phyloP scores from a whole-genome alignment of 805 yeast species.

The Ogataea glucozyma region DNA sequence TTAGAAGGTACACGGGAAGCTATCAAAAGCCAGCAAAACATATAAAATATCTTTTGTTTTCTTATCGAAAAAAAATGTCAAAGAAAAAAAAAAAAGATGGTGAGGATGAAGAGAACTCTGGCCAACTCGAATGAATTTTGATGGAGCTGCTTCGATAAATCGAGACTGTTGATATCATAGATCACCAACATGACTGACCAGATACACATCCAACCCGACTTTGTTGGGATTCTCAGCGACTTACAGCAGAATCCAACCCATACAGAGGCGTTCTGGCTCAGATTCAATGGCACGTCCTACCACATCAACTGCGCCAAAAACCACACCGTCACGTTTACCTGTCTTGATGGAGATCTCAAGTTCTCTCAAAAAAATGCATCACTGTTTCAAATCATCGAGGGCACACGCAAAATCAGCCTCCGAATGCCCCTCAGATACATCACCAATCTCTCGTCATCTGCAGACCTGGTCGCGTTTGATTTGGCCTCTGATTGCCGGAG shows the following conservation, averaged over 20 bases:
- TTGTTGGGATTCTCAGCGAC: conserved; percentile 20
- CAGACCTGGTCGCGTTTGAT: conserved; percentile 9
- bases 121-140: neutral
- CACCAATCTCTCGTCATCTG: neutral
- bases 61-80: too few relatives aligned
- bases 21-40: too few relatives aligned
- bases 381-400: neutral
- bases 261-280: conserved; percentile 19
- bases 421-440: conserved; percentile 4
- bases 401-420: neutral
- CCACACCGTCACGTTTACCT: neutral
- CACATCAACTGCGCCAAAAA: conserved; percentile 5
- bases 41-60: too few relatives aligned
- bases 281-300: conserved; percentile 11
- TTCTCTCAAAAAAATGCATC: conserved; percentile 1
- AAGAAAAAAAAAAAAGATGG: neutral
- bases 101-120: neutral
- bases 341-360: conserved; percentile 3
- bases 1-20: too few relatives aligned
- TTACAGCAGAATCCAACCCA: conserved; percentile 10
- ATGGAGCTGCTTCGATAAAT: too few relatives aligned
- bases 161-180: too few relatives aligned
- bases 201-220: conserved; percentile 22
- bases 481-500: conserved; percentile 12
- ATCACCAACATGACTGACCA: conserved; percentile 10